Evolutionary conservation across 2,329 filamentous ascomycete species (phyloP).

Genomic region (Colletotrichum zoysiae): DNA sequence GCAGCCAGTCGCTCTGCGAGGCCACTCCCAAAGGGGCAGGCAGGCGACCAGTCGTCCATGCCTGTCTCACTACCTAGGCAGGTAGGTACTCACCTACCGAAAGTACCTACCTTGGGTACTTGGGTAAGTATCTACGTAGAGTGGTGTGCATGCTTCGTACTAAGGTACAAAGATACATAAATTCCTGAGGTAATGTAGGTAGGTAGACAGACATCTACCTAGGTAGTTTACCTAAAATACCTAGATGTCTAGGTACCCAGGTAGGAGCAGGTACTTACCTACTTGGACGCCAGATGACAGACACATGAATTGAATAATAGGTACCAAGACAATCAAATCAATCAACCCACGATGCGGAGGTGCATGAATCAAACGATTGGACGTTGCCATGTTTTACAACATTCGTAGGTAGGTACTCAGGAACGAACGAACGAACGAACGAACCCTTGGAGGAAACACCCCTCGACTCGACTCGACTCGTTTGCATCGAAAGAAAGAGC

Average conservation of each 20-base stretch:
- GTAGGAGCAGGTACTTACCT: background rate
- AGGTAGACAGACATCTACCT: too few species aligned
- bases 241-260: background rate
- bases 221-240: too few species aligned
- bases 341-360: too few species aligned
- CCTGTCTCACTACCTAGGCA: background rate
- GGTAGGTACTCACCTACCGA: background rate
- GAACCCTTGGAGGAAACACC: background rate
- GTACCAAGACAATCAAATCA: too few species aligned
- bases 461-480: slow-evolving; percentile 2
- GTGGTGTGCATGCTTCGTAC: background rate
- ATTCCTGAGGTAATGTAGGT: too few species aligned
- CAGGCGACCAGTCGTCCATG: background rate
- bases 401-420: background rate
- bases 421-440: too few species aligned
- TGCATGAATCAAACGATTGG: background rate
- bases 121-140: background rate
- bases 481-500: background rate
- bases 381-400: too few species aligned
- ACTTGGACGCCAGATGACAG: background rate
- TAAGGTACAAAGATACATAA: too few species aligned
- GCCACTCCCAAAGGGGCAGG: slow-evolving; percentile 17
- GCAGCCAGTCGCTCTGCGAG: slow-evolving; percentile 8
- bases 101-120: too few species aligned
- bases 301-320: background rate